Evolutionary conservation across 2,329 filamentous ascomycete genomes (phyloP), one percentile per base, ranked within the genome.

Genomic region (Rutstroemia sydowiana): DNA sequence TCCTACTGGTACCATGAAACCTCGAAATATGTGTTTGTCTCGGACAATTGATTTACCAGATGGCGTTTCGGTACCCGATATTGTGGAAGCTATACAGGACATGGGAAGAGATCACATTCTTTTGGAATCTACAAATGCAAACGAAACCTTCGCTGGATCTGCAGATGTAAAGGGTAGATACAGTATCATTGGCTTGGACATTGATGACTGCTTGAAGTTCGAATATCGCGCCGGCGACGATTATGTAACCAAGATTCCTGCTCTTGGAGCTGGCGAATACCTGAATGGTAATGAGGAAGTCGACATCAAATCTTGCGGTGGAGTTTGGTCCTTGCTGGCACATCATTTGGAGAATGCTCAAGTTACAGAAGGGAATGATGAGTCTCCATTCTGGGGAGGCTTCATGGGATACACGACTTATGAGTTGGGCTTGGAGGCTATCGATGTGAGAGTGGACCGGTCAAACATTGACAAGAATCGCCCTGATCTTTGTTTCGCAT

Each of bases 111-210:
- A 82, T 45, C 68, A 75, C 57, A 74, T 85, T 57, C 65, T 85
- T 46, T 69, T 82, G 16, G 82, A 83, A 59, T 82, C 78, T 11
- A 77, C 79, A 2, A 84, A 77, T 59, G 76, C 74, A 7, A 66
- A 66, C 65, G 75, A 68, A 41, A 70, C 66, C 13, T 64, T 70
- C 53, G 72, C 72, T 34, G 69, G 58, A n/a, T 62, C 69, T 1
- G 72, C 75, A 53, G 49, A 74, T 70, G 74, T 77, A 1, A 69
- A 73, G 44, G 85, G 85, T 2, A 73, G 81, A 43, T 87, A 81
- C 64, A 91, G 85, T 63, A 88, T 95, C 57, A 76, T 95, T 48
- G 87, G 83, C 0, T 69, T 89, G 0, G 75, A 83, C 9, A 75
- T 85, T 1, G 73, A 75, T 14, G 68, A 78, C 31, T 76, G 81